Evolutionary conservation across 2,329 filamentous ascomycete species (phyloP), one percentile per base, ranked within the genome.

Genomic region (Cercospora nicotianae): DNA sequence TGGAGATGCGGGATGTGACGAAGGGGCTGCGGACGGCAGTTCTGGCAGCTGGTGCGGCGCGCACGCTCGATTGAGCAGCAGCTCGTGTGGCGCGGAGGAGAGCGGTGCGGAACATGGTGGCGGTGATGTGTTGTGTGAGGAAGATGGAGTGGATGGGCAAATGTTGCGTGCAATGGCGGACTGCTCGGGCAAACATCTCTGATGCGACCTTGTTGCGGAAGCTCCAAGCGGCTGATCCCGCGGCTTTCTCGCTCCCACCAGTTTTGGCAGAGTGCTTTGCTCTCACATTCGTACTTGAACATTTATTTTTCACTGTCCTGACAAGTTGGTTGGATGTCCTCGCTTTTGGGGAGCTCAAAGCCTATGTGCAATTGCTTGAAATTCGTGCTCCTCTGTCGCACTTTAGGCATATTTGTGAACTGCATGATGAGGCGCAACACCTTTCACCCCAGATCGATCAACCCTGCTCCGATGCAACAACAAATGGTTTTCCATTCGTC

Each of bases 81-180:
- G 79, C 82, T 79, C 88, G 85, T 81, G 91, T 88, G 78, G 91
- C 90, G 83, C 91, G 91, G 84, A 94, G 85, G 81, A 95, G 83
- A 79, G 91, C 90, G 82, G 91, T 89, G 84, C 94, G 92, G 87
- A 97, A 93, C 94, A 98, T 98, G 73, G 77, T 89, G 83, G 39
- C 57, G 48, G 70, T 68, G 63, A 59, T 65, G 57, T 55, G 60
- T 58, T 53, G 16, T 30, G 53, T 48, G 66, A 48, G 13, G 53
- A 3, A 58, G 26, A 20, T 30, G 10, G 53, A 13, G 45, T 28
- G 26, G 53, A 33, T 58, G 53, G 53, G 30, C n/a, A 33, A 33
- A 20, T 26, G 26, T 58, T 42, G 36, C 36, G 45, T 51, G 45
- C 53, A 58, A 58, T 58, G 53, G 23, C 13, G 36, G 36, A 42